These are phyloP conservation scores for Pulveroboletus sp. DNA, from an alignment of 768 basidiomycete genomes.

Conservation along the genomic window DNA sequence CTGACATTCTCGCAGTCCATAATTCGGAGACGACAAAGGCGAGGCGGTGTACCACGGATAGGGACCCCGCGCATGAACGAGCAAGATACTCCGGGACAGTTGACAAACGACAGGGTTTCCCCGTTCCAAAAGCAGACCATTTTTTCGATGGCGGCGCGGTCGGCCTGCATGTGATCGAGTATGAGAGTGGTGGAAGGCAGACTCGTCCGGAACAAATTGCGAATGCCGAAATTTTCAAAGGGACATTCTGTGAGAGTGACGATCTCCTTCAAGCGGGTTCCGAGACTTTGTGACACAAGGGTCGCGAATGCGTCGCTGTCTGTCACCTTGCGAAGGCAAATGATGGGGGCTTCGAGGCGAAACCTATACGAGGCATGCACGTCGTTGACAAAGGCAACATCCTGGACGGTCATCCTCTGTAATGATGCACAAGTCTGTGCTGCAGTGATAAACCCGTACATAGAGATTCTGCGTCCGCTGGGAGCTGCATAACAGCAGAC, in stretches of 20 bases:
- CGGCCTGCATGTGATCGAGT: constrained; percentile 1
- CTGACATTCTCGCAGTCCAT: constrained; percentile 5
- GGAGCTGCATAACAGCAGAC: neutral
- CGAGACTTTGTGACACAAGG: constrained; percentile 2
- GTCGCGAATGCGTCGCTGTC: neutral
- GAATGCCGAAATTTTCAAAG: constrained; percentile 2
- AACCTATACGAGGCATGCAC: constrained; percentile 3
- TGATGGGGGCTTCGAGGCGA: neutral
- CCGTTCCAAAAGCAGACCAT: constrained; percentile 9
- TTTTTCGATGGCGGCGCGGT: neutral
- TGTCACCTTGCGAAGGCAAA: constrained; percentile 1
- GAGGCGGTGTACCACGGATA: neutral
- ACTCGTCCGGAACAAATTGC: neutral
- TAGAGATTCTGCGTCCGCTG: neutral
- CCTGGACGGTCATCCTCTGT: constrained; percentile 4
- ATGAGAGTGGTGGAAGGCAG: neutral
- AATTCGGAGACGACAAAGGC: constrained; percentile 3
- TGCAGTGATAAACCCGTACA: neutral
- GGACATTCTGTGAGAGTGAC: constrained; percentile 1
- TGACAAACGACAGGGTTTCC: constrained; percentile 3
- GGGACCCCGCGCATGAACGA: constrained; percentile 4
- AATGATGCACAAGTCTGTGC: neutral
- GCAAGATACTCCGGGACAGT: constrained; percentile 2
- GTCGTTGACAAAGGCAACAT: constrained; percentile 5
- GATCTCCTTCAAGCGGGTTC: constrained; percentile 2